Evolutionary conservation across 257 asterid species (phyloP).

Genomic region (Linderniella brevidens): DNA sequence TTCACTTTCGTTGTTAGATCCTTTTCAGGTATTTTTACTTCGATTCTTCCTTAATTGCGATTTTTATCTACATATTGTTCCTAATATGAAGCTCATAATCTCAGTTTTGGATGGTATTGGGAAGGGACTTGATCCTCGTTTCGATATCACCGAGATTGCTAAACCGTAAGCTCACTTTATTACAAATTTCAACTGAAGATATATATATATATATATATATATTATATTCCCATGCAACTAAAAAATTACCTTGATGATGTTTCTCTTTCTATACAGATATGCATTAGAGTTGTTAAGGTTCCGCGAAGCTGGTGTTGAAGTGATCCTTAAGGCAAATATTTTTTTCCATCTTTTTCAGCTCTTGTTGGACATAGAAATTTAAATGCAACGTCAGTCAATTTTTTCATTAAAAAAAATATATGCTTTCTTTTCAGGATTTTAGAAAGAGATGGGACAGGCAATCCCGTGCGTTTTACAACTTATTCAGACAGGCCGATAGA

Average conservation of each 20-base stretch:
- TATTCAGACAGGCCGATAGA: slow-evolving; percentile 97
- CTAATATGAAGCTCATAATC: slow-evolving; percentile 12
- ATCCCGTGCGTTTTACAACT: slow-evolving; percentile 70
- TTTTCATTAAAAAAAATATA: neutral
- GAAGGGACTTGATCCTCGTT: slow-evolving; percentile 96
- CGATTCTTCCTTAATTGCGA: neutral
- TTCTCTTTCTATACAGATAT: slow-evolving; percentile 32
- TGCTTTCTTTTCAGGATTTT: slow-evolving; percentile 46
- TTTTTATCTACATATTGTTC: slow-evolving; percentile 10
- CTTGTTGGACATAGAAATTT: neutral
- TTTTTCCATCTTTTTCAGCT: neutral
- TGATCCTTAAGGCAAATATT: slow-evolving; percentile 45
- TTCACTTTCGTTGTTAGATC: slow-evolving; percentile 97
- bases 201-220: neutral
- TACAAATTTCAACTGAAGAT: neutral
- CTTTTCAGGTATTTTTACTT: slow-evolving; percentile 54
- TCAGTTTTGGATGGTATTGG: slow-evolving; percentile 98
- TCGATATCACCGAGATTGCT: slow-evolving; percentile 95
- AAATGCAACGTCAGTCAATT: neutral
- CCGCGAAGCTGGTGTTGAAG: slow-evolving; percentile 96
- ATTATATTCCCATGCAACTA: too few relatives aligned
- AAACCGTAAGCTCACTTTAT: slow-evolving; percentile 54
- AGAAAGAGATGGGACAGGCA: slow-evolving; percentile 88
- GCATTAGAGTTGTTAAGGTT: slow-evolving; percentile 82
- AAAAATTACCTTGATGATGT: neutral